Base-by-base conservation (phyloP, 352 stramenopile genomes). In the Phytophthora fragariaefolia region DNA sequence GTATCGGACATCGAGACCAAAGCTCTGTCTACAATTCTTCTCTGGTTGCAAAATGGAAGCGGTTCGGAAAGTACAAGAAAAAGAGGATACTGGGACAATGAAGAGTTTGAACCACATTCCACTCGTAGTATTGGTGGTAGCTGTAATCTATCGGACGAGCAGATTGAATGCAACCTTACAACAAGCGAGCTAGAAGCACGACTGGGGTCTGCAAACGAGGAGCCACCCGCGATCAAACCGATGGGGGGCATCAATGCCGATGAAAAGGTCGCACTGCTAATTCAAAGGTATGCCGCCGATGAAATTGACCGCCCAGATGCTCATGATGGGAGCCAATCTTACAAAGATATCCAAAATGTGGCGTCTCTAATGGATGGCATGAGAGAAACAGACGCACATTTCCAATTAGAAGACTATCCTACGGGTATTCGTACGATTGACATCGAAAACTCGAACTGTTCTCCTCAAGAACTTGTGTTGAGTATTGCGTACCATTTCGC, bases 401-500 rank as follows among this genome's bases (percentile, higher is more conserved):
- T n/a, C n/a, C n/a, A n/a, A n/a, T n/a, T n/a, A n/a, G n/a, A n/a
- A n/a, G n/a, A n/a, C n/a, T n/a, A n/a, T n/a, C n/a, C n/a, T n/a
- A n/a, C n/a, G n/a, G n/a, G n/a, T n/a, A n/a, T n/a, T n/a, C n/a
- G n/a, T n/a, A n/a, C n/a, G n/a, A n/a, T n/a, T n/a, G n/a, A n/a
- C n/a, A n/a, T n/a, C n/a, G n/a, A n/a, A n/a, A n/a, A n/a, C n/a
- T n/a, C n/a, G 46, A 48, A 6, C 17, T 66, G 54, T 30, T 55
- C 53, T 22, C 45, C 54, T 24, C 47, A 61, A 42, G 48, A 66
- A 17, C 58, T 74, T 30, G 27, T 66, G 2, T 49, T 54, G 5
- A n/a, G 23, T 12, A 18, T 67, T 10, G 54, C 66, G 9, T 47
- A 28, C 13, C 3, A 58, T 17, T 70, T 66, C 15, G 48, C 53